These are phyloP conservation scores for Neohortaea acidophila DNA, from an alignment of 495 filamentous ascomycete genomes.

Conservation along the genomic window DNA sequence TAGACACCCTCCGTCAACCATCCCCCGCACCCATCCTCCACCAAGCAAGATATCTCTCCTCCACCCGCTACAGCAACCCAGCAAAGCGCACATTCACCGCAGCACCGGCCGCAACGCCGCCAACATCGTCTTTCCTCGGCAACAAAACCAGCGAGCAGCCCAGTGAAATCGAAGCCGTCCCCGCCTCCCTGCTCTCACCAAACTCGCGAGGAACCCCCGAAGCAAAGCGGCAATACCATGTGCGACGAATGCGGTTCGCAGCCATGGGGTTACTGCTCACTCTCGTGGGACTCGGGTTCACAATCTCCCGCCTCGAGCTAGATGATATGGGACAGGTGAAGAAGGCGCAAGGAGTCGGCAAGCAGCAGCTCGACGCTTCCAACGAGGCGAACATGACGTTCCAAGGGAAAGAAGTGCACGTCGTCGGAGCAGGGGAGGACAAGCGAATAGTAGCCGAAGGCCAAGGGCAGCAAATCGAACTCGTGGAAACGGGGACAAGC, in stretches of 20 bases:
- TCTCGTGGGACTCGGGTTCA: conserved; percentile 5
- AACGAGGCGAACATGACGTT: conserved; percentile 18
- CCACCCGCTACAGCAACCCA: conserved; percentile 16
- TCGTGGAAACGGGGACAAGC: conserved; percentile 68
- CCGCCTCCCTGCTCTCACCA: neutral
- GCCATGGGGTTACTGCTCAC: conserved; percentile 15
- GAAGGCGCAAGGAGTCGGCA: conserved; percentile 1
- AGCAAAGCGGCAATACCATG: conserved; percentile 14
- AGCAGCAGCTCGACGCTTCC: conserved; percentile 14
- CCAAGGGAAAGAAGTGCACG: conserved; percentile 32
- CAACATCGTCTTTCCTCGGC: neutral
- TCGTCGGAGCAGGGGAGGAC: conserved; percentile 34
- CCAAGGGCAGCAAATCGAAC: conserved; percentile 42
- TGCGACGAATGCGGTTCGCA: conserved; percentile 14
- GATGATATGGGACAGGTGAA: conserved; percentile 12
- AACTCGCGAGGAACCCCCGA: conserved; percentile 1
- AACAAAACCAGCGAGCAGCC: neutral
- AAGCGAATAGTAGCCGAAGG: conserved; percentile 41
- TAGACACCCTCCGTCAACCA: conserved; percentile 6
- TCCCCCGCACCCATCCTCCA: neutral
- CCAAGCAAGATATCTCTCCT: conserved; percentile 9
- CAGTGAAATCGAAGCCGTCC: neutral
- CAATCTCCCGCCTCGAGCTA: conserved; percentile 11
- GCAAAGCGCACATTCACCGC: conserved; percentile 7
- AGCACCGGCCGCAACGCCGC: conserved; percentile 3